Evolutionary conservation across 225 moss, liverwort and hornwort genomes (phyloP), one percentile per base, ranked within the genome.

Genomic region (Bryoerythrophyllum caledonicum): DNA sequence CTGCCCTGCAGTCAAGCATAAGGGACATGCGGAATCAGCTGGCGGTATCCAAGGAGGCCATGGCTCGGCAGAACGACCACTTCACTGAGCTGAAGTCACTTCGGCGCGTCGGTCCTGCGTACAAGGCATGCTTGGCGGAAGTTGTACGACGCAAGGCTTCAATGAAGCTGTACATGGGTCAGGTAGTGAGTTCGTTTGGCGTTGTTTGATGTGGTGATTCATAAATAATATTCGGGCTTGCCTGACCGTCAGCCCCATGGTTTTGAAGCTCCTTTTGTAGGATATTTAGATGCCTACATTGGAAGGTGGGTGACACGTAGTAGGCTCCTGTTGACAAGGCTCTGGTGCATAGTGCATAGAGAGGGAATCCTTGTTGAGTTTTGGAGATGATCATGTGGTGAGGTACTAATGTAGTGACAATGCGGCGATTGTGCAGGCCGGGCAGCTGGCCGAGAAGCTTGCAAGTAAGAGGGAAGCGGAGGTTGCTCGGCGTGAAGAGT

Each of bases 111-210:
- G 99, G 95, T 61, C 90, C 95, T 28, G 86, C 95, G 23, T 99
- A 99, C 71, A 99, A 93, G 88, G 90, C 95, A 12, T 99, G 99
- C 78, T 84, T 99, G 44, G 99, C 99, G 57, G 99, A 99, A 82
- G 91, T 91, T 26, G 88, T 93, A 14, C 86, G 95, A 71, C 89
- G 99, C 23, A 95, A 90, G 85, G 91, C 90, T 25, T 86, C 87
- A 67, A 99, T 93, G 93, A 99, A 99, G 79, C 84, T 95, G 51
- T 99, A 93, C 63, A 91, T 95, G 99, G 99, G 99, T 12, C 93
- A 99, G 88, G 88, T 89, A 61, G n/a, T 63, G 59, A 56, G 24
- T 46, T 65, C 4, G 38, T 16, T 65, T 61, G 25, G 35, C 15
- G 17, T 41, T 26, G 19, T 27, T 30, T 3, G 62, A 43, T 77